Evolutionary conservation across 805 yeast genomes (phyloP), one percentile per base, ranked within the genome.

Genomic region (Pichia heedii): DNA sequence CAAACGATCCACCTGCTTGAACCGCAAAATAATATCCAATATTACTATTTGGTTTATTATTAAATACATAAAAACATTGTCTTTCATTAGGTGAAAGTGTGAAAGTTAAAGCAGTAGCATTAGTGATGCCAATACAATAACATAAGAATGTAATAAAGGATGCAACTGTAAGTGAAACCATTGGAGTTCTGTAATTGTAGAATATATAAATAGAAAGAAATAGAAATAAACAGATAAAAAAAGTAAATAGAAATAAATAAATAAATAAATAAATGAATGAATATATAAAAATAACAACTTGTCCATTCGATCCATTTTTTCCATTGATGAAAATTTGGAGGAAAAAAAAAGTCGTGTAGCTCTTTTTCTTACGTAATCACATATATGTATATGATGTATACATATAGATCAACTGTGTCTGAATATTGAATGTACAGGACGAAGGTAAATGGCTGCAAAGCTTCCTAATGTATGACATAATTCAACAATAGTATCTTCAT

Each of bases 21-120:
- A 87, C 95, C 15, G 94, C 86, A 69, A 84, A 86, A 60, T 84
- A 81, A 61, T 78, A 86, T 33, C 82, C 81, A 44, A 87, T 70
- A 47, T 72, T 76, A 39, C 82, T 67, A 52, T 73, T 69, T 5
- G 76, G 75, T 47, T 72, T 67, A 41, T 73, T 73, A 44, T 87
- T 82, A 59, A 79, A 75, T 27, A 81, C 73, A 62, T 81, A 84
- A 65, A 70, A 84, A 59, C 96, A 86, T 40, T 78, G 66, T 46
- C 70, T 69, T 45, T 81, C 93, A 53, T 79, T 81, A 13, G 95
- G 86, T n/a, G 80, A 80, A 47, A 86, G 69, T 21, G 71, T 70
- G 55, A 84, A 80, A 0, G 93, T 84, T 56, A 86, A 67, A 12
- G 94, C 85, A 1, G 83, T 56, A 5, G 70, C 70, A 33, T 37